Conservation (phyloP, 2,329 filamentous ascomycete genomes). For the Botrytis pseudocinerea region DNA sequence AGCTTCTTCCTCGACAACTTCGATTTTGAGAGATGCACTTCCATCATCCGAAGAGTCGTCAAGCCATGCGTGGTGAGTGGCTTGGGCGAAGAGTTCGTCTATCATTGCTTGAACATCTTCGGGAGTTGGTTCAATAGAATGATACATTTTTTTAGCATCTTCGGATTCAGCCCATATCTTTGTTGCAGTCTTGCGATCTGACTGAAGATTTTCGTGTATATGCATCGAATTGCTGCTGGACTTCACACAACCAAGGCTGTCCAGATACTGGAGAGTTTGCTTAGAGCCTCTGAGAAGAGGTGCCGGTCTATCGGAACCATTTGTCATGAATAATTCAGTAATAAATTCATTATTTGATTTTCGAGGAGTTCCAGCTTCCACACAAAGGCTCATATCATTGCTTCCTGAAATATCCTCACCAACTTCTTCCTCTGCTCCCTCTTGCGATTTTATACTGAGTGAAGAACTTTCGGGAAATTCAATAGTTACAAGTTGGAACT, state of each 20-base stretch:
- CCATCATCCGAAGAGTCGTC: background rate
- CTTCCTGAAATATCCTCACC: conserved; percentile 7
- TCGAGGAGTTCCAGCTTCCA: conserved; percentile 19
- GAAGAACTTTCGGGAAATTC: conserved; percentile 8
- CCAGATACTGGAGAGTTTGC: conserved; percentile 18
- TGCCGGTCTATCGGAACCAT: background rate
- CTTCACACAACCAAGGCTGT: background rate
- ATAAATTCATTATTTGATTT: conserved; percentile 1
- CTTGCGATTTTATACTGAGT: conserved; percentile 6
- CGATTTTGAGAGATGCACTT: background rate
- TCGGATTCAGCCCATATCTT: background rate
- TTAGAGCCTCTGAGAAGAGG: conserved; percentile 21
- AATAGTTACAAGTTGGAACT: background rate
- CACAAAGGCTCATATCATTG: conserved; percentile 15
- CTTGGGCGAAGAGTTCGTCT: background rate
- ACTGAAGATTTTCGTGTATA: background rate
- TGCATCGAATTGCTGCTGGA: background rate
- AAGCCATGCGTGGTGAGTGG: background rate
- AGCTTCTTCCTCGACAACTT: conserved; percentile 2
- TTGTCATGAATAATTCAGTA: background rate
- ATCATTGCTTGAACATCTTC: background rate
- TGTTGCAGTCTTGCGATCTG: background rate
- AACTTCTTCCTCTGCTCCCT: background rate
- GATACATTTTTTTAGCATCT: background rate
- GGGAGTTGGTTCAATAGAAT: background rate